Evolutionary conservation across 176 grass and related monocot species (phyloP).

Genomic region (Musa schizocarpa): DNA sequence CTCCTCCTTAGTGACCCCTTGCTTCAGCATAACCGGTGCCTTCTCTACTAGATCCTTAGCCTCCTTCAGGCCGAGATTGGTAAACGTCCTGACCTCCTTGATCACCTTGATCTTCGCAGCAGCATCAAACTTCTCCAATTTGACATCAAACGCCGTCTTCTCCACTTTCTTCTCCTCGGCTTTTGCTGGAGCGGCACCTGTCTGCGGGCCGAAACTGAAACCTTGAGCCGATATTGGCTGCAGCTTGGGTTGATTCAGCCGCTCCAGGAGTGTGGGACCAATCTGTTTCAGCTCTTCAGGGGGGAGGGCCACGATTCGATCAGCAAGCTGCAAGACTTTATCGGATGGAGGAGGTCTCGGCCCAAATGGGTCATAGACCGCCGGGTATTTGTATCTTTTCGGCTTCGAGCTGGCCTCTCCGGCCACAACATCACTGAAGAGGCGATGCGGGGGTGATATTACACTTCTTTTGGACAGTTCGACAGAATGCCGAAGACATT

Average conservation of each 20-base stretch:
- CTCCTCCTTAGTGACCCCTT: slow-evolving; percentile 92
- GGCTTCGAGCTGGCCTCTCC: slow-evolving; percentile 21
- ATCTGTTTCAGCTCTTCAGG: slow-evolving; percentile 92
- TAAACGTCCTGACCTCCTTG: slow-evolving; percentile 91
- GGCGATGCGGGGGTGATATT: slow-evolving; percentile 12
- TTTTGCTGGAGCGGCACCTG: slow-evolving; percentile 21
- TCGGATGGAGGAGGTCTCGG: slow-evolving; percentile 53
- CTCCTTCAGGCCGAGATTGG: slow-evolving; percentile 78
- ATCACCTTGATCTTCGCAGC: slow-evolving; percentile 96
- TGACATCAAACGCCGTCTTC: slow-evolving; percentile 84
- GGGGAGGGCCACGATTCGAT: slow-evolving; percentile 60
- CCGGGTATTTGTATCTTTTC: slow-evolving; percentile 71
- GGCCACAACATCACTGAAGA: slow-evolving; percentile 30
- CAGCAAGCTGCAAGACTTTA: slow-evolving; percentile 69
- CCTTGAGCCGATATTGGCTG: slow-evolving; percentile 67
- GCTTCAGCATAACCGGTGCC: slow-evolving; percentile 71
- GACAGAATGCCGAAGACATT: slow-evolving; percentile 26
- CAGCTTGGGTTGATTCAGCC: slow-evolving; percentile 53
- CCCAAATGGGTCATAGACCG: slow-evolving; percentile 71
- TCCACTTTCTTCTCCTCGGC: slow-evolving; percentile 85
- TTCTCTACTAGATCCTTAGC: slow-evolving; percentile 93
- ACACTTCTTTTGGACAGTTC: slow-evolving; percentile 4
- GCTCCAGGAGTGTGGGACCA: slow-evolving; percentile 59
- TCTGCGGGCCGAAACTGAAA: slow-evolving; percentile 57
- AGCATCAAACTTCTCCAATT: slow-evolving; percentile 90